phyloP scores from a whole-genome alignment of 192 early-diverging fungal genomes.

The Chytriomyces hyalinus region DNA sequence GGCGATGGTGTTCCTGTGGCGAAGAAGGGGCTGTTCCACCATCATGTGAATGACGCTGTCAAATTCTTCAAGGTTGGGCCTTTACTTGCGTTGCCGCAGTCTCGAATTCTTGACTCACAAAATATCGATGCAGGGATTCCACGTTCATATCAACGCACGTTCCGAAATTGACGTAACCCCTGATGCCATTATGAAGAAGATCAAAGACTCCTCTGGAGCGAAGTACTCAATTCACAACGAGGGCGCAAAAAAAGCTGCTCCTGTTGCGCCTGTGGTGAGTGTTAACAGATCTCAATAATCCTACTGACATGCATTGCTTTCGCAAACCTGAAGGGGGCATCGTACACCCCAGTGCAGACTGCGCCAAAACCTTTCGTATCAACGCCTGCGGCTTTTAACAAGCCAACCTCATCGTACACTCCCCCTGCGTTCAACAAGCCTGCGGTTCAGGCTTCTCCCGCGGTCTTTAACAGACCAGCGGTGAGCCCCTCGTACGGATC shows the following conservation, averaged over 20 bases:
- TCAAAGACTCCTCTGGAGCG: slow-evolving; percentile 81
- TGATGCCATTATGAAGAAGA: slow-evolving; percentile 81
- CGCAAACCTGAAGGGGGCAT: slow-evolving; percentile 24
- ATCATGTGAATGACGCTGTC: slow-evolving; percentile 82
- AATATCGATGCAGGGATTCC: slow-evolving; percentile 64
- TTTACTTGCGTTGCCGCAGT: not conserved
- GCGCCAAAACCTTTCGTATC: slow-evolving; percentile 37
- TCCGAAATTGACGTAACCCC: slow-evolving; percentile 82
- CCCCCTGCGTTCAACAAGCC: slow-evolving; percentile 14
- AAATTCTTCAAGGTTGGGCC: slow-evolving; percentile 72
- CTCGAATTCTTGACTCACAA: not conserved
- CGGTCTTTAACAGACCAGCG: not conserved
- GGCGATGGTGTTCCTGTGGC: slow-evolving; percentile 91
- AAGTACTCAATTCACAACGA: slow-evolving; percentile 85
- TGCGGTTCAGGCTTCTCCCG: not conserved
- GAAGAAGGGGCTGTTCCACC: slow-evolving; percentile 86
- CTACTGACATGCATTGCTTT: slow-evolving; percentile 7
- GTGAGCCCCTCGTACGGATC: not conserved
- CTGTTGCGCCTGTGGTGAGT: slow-evolving; percentile 36
- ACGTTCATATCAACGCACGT: slow-evolving; percentile 87
- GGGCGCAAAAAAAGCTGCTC: slow-evolving; percentile 20
- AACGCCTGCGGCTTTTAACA: slow-evolving; percentile 21
- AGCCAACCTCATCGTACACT: slow-evolving; percentile 8
- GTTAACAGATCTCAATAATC: not conserved
- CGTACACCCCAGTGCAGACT: slow-evolving; percentile 43